phyloP scores from a whole-genome alignment of 2,329 filamentous ascomycete species.

The Exophiala lecanii-corni region DNA sequence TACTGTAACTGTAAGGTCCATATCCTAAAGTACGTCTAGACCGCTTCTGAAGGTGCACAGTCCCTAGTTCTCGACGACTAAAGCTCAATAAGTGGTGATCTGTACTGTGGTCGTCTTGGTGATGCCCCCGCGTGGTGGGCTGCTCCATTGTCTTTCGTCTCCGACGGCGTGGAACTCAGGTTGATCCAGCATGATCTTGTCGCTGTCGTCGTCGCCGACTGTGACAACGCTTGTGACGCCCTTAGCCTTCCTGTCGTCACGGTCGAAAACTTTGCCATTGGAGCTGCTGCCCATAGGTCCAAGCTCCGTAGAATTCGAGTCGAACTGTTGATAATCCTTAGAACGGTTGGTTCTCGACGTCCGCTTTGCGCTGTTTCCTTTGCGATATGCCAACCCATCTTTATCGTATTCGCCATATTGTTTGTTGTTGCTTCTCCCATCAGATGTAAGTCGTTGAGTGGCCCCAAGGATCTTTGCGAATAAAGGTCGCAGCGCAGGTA shows the following conservation, averaged over 20 bases:
- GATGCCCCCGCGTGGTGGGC: conserved; percentile 6
- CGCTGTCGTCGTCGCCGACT: conserved; percentile 18
- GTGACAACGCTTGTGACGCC: conserved; percentile 17
- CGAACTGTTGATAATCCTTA: conserved; percentile 17
- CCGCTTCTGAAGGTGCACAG: too few species aligned
- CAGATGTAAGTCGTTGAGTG: conserved; percentile 15
- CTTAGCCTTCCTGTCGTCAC: background rate
- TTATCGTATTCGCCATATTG: conserved; percentile 13
- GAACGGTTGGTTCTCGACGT: conserved; percentile 6
- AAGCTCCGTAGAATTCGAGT: conserved; percentile 17
- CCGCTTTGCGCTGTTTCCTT: conserved; percentile 8
- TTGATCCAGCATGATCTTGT: conserved; percentile 19
- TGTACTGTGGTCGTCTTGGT: conserved; percentile 21
- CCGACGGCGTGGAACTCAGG: conserved; percentile 8
- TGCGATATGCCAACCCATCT: conserved; percentile 17
- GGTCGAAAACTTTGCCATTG: conserved; percentile 2
- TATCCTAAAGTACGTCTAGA: too few species aligned
- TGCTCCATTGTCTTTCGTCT: conserved; percentile 7
- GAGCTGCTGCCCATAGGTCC: conserved; percentile 8
- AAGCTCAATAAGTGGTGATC: conserved; percentile 11
- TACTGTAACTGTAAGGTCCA: too few species aligned
- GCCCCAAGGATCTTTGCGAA: conserved; percentile 24
- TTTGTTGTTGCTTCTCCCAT: conserved; percentile 2
- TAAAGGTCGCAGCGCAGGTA: conserved; percentile 38
- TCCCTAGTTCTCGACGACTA: too few species aligned